These are phyloP conservation scores for Fragosphaeria purpurea DNA, from an alignment of 2,329 filamentous ascomycete species.

Conservation along the genomic window DNA sequence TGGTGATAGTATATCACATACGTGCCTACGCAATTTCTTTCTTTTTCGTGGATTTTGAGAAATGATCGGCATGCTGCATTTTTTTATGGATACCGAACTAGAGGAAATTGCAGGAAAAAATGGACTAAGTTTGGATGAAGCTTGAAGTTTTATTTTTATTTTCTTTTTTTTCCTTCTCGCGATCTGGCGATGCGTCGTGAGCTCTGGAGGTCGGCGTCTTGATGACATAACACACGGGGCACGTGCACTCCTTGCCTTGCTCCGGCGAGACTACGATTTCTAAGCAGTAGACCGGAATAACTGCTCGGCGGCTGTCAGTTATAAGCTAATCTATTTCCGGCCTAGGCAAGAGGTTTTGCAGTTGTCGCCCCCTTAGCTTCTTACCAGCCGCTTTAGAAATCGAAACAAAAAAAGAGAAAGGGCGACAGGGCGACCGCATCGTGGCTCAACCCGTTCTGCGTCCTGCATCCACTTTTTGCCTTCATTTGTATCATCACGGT, in stretches of 20 bases:
- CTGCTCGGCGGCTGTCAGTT: not conserved
- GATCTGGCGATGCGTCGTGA: too few relatives aligned
- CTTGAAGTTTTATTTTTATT: too few relatives aligned
- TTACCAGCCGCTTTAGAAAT: slow-evolving; percentile 5
- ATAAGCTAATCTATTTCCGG: not conserved
- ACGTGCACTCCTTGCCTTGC: too few relatives aligned
- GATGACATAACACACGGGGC: too few relatives aligned
- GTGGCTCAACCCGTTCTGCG: slow-evolving; percentile 5
- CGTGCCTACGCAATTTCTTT: too few relatives aligned
- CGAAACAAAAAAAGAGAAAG: slow-evolving; percentile 4
- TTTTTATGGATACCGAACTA: not conserved
- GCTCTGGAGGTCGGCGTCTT: too few relatives aligned
- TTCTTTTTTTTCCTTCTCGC: too few relatives aligned
- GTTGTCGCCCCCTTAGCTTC: slow-evolving; percentile 9
- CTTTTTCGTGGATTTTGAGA: too few relatives aligned
- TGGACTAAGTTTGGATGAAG: too few relatives aligned
- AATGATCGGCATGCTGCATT: not conserved
- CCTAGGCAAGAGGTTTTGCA: slow-evolving; percentile 1
- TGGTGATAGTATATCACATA: not conserved
- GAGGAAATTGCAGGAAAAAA: too few relatives aligned
- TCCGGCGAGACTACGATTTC: slow-evolving; percentile 1
- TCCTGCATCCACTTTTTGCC: slow-evolving; percentile 3
- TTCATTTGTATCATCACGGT: not conserved
- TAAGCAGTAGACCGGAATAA: slow-evolving; percentile 2
- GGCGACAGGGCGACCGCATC: slow-evolving; percentile 3